Evolutionary conservation across 2,329 filamentous ascomycete genomes (phyloP).

Genomic region (Colletotrichum lini): DNA sequence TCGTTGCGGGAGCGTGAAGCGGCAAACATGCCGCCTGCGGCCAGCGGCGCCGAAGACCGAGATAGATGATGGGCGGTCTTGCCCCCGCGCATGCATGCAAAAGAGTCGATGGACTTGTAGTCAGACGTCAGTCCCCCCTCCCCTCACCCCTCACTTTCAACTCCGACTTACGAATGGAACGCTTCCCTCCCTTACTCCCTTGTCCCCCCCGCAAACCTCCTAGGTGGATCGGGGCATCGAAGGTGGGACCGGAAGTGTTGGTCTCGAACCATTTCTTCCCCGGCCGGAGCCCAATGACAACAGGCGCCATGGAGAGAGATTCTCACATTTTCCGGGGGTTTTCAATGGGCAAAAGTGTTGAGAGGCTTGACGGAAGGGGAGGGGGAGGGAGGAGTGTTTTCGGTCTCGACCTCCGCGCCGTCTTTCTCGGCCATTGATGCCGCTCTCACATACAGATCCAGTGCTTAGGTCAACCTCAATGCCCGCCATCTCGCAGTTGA

Average conservation of each 20-base stretch:
- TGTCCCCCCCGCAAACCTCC: not conserved
- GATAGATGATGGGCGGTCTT: not conserved
- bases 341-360: conserved; percentile 17
- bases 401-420: conserved; percentile 31
- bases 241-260: conserved; percentile 6
- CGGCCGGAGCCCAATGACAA: conserved; percentile 15
- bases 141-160: not conserved
- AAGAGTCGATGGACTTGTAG: not conserved
- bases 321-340: conserved; percentile 9
- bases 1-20: not conserved
- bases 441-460: not conserved
- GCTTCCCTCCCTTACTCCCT: too few species aligned
- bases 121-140: not conserved
- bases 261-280: not conserved
- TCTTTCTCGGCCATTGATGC: conserved; percentile 4
- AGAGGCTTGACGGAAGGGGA: not conserved
- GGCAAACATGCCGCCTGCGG: not conserved
- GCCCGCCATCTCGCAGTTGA: too few species aligned
- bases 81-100: not conserved
- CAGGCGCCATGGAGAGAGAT: not conserved
- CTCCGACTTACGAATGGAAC: not conserved
- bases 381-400: conserved; percentile 1
- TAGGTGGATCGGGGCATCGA: conserved; percentile 1
- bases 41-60: conserved; percentile 34
- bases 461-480: too few species aligned